Base-by-base conservation (phyloP, 176 grass and related monocot species). In the Aegilops umbellulata region DNA sequence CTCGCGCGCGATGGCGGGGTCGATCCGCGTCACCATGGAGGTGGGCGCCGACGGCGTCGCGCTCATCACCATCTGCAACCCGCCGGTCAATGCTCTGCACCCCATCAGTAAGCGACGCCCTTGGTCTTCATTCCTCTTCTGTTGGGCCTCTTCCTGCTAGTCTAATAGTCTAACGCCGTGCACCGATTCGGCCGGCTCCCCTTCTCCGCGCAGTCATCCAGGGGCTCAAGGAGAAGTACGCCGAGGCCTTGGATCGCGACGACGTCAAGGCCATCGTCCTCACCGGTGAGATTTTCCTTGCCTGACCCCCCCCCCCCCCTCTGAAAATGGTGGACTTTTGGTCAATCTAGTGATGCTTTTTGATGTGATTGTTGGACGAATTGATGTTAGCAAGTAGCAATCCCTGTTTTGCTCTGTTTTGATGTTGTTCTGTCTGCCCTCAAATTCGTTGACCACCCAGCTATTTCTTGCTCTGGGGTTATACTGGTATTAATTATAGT, bases 261-360 rank as follows among this genome's bases (percentile, higher is more conserved):
- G 94, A 99, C 76, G 90, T 99, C 69, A 96, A 96, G 88, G 97
- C 97, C 49, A 85, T 99, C 77, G 97, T 96, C 58, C 92, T 99
- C 76, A 99, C 90, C 2, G 97, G 92, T 99, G 53, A 88, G 90
- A 61, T 61, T 69, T 80, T 3, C 5, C 36, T 4, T 19, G 10
- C 17, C 5, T n/a, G 8, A 35, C 62, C 23, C 15, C 4, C 0
- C 35, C 65, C 2, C 3, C 24, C 58, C 2, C 8, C 13, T 38
- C 60, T 77, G 19, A 0, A 51, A 38, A 31, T 29, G 27, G 12
- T 8, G 5, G 10, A 10, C 30, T 47, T 38, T 4, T 36, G 49
- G 27, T 82, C 35, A 72, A 19, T 39, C 27, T 32, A 11, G 61
- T 29, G 26, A 51, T 62, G 8, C 11, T 47, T 39, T 51, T 63